Conservation (phyloP, 2,329 filamentous ascomycete genomes). For the Daldinia eschscholtzii region DNA sequence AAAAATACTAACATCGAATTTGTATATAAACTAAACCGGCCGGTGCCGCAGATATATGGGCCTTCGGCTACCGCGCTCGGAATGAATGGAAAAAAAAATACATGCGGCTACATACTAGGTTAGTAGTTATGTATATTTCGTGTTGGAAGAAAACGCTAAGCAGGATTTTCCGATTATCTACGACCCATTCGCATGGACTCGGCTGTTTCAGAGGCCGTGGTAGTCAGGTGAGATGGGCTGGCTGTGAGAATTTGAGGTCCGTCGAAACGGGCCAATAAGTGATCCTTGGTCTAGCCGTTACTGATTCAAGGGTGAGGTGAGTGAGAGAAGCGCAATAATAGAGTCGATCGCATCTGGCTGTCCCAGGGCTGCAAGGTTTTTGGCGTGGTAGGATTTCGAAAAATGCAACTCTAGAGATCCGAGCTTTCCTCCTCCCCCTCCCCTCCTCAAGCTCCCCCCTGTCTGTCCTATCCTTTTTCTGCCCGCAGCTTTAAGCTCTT, state of each 20-base stretch:
- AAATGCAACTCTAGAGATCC: slow-evolving; percentile 40
- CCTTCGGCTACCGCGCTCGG: slow-evolving; percentile 21
- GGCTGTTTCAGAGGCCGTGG: slow-evolving; percentile 37
- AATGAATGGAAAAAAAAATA: slow-evolving; percentile 4
- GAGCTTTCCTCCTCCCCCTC: slow-evolving; percentile 24
- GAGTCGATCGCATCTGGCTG: slow-evolving; percentile 34
- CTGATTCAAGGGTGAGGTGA: slow-evolving; percentile 18
- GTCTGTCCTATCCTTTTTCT: background rate
- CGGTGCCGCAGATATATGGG: slow-evolving; percentile 31
- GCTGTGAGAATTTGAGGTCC: slow-evolving; percentile 39
- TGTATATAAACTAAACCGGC: slow-evolving; percentile 17
- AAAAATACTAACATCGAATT: slow-evolving; percentile 8
- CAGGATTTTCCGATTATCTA: slow-evolving; percentile 39
- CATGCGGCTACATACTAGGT: slow-evolving; percentile 7
- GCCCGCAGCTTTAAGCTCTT: slow-evolving; percentile 32
- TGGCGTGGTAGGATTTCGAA: slow-evolving; percentile 27
- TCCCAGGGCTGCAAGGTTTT: slow-evolving; percentile 28
- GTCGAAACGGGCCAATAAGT: slow-evolving; percentile 33
- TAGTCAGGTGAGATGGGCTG: slow-evolving; percentile 39
- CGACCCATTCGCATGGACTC: slow-evolving; percentile 35
- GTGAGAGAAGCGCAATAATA: slow-evolving; percentile 24
- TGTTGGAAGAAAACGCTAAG: slow-evolving; percentile 21
- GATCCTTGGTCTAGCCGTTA: slow-evolving; percentile 29
- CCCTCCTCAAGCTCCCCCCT: slow-evolving; percentile 13
- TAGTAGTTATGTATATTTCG: slow-evolving; percentile 10